Evolutionary conservation across 768 basidiomycete species (phyloP), one percentile per base, ranked within the genome.

Genomic region (Leccinum obscurum): DNA sequence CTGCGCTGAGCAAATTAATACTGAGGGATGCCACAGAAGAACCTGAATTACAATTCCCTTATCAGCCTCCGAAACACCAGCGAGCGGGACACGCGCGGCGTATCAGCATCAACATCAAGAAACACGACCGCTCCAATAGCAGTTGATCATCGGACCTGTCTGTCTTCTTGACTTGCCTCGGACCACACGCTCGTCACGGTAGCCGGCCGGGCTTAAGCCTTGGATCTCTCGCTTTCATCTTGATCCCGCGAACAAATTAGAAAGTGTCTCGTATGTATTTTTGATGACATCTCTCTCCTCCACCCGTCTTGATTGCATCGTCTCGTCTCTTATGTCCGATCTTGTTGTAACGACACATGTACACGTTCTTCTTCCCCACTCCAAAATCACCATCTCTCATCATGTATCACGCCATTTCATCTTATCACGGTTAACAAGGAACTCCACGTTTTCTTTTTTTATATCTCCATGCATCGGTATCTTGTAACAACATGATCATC

Each of bases 31-130:
- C 44, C 10, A 20, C 20, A 5, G 57, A 52, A 28, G 65, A 61
- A 34, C 50, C 64, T 32, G 68, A 70, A 24, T 73, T 35, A 4
- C 34, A 35, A 35, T 35, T 73, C 22, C 72, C 78, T 13, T 77
- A 76, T 62, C 65, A 64, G 9, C 72, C 76, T 24, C 73, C 71
- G 22, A 69, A 67, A 56, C 58, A 66, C 46, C 72, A 74, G 59
- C 69, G 62, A n/a, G 63, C 68, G 2, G 78, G 79, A 6, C 78
- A 80, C 44, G 73, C 76, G 13, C 71, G 75, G 30, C 76, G 79
- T 14, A 70, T 79, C 61, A 80, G 75, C 58, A 73, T 79, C 59
- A 60, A 68, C 46, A 58, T 77, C 66, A 77, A 74, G 67, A 75
- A 73, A 52, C 58, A 60, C 0, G 32, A 15, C 58, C 57, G 62